These are phyloP conservation scores for Chaetomidium leptoderma DNA, from an alignment of 495 filamentous ascomycete species.

Conservation along the genomic window DNA sequence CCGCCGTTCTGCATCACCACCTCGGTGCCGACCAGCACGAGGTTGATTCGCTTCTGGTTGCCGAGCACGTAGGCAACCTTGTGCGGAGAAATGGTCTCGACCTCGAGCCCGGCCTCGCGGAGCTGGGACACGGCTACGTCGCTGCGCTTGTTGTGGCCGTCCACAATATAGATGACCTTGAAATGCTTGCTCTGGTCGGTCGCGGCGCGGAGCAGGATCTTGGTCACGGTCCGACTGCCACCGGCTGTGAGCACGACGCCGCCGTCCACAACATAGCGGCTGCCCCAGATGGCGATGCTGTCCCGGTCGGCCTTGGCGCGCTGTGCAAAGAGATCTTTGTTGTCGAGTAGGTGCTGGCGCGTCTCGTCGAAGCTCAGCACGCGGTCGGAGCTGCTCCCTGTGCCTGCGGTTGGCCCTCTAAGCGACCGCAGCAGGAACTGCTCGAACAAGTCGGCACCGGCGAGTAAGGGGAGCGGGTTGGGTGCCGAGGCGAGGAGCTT, in stretches of 20 bases:
- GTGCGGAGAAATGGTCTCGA: constrained; percentile 70
- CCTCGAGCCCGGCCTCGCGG: constrained; percentile 67
- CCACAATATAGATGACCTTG: constrained; percentile 81
- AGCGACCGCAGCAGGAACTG: constrained; percentile 71
- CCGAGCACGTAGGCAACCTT: constrained; percentile 81
- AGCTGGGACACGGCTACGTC: constrained; percentile 62
- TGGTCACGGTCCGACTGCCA: constrained; percentile 75
- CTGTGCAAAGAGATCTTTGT: constrained; percentile 77
- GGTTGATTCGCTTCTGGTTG: constrained; percentile 59
- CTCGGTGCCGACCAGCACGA: constrained; percentile 89
- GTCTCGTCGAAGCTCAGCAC: constrained; percentile 74
- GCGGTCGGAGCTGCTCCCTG: constrained; percentile 50
- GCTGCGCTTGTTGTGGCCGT: constrained; percentile 39
- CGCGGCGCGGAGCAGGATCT: constrained; percentile 67
- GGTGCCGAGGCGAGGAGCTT: constrained; percentile 63
- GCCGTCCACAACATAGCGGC: constrained; percentile 70
- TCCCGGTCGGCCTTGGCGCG: constrained; percentile 81
- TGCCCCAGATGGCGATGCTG: constrained; percentile 74
- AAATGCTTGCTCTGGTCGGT: constrained; percentile 59
- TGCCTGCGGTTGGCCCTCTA: constrained; percentile 41
- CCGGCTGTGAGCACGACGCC: constrained; percentile 81
- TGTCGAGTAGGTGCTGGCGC: constrained; percentile 73
- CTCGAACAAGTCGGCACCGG: constrained; percentile 93
- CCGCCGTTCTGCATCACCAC: constrained; percentile 92
- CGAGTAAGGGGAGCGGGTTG: constrained; percentile 86